A percentile compares a stretch with the other conserved stretches of the same genome.
These are phyloP conservation scores for Penicillium soppii DNA, from an alignment of 495 filamentous ascomycete genomes.

Conservation along the genomic window DNA sequence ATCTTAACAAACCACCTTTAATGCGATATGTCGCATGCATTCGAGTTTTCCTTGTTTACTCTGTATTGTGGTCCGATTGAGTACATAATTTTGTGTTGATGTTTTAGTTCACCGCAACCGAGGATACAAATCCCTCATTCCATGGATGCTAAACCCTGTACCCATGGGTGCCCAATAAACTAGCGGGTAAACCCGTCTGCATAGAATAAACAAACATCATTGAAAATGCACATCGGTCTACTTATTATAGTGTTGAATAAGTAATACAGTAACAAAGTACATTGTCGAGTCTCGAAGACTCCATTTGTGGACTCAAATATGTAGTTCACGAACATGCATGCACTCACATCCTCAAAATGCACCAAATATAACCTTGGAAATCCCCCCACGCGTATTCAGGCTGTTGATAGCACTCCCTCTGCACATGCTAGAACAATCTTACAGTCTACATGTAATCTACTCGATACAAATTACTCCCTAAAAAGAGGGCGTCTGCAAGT, in stretches of 20 bases:
- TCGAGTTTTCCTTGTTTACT: not conserved
- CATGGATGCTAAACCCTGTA: not conserved
- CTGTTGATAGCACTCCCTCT: too few species aligned
- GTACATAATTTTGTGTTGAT: not conserved
- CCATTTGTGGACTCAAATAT: too few species aligned
- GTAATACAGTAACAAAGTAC: not conserved
- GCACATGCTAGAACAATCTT: not conserved
- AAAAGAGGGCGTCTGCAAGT: slow-evolving; percentile 3
- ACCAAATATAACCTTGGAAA: too few species aligned
- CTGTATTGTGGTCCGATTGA: too few species aligned
- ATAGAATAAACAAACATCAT: not conserved
- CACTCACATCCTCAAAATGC: too few species aligned
- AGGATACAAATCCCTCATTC: not conserved
- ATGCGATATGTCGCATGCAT: not conserved
- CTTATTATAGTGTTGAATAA: not conserved
- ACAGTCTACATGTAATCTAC: not conserved
- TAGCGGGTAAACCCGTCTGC: not conserved
- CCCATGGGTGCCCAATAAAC: not conserved
- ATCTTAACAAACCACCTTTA: slow-evolving; percentile 10
- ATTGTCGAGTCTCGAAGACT: too few species aligned
- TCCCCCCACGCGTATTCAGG: too few species aligned
- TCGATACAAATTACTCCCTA: not conserved
- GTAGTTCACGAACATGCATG: too few species aligned
- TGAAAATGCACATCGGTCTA: not conserved
- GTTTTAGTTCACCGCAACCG: slow-evolving; percentile 11